Base-by-base conservation (phyloP, 768 basidiomycete species). In the Melanogaster broomeanus region DNA sequence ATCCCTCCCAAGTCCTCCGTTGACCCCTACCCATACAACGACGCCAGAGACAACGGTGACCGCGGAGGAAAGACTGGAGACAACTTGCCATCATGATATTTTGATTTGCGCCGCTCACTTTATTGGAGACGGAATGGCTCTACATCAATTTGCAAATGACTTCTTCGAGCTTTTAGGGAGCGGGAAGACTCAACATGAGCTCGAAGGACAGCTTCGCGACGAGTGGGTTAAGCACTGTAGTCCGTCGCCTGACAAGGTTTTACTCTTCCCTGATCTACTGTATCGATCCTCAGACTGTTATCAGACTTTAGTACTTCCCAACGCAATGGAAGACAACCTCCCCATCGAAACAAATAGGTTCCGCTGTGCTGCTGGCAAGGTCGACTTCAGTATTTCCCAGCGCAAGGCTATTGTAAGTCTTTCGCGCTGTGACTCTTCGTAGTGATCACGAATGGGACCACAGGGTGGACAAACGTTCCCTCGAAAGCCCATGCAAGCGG, bases 111-210 rank as follows among this genome's bases (percentile, higher is more conserved):
- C 87, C 4, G 81, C 87, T 7, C 92, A 94, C 64, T 93, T 87
- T 66, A 67, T 93, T 42, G 90, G 90, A 18, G 92, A 94, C 63
- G 92, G 92, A 19, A 91, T 92, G 85, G 87, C 90, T 2, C 75
- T 93, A 16, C 90, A 93, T 68, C 77, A 81, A 52, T 88, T 87
- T 55, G 88, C 87, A 22, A 90, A 90, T 65, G 88, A 92, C 57
- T 84, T 93, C 62, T 87, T 92, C 64, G 66, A 71, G 16, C 71
- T 93, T 3, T 72, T 92, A 35, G 84, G 79, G 0, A 55, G 61
- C 41, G 59, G 57, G 4, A 61, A 53, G 39, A 61, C 63, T 25
- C 56, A 63, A 18, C 52, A 61, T 42, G 70, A 72, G 28, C 58
- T 74, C n/a, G 60, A 67, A 22, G 48, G 49, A 12, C 47, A 63